phyloP scores from a whole-genome alignment of 1,284 basidiomycete species.

The Ceratobasidium sp. region DNA sequence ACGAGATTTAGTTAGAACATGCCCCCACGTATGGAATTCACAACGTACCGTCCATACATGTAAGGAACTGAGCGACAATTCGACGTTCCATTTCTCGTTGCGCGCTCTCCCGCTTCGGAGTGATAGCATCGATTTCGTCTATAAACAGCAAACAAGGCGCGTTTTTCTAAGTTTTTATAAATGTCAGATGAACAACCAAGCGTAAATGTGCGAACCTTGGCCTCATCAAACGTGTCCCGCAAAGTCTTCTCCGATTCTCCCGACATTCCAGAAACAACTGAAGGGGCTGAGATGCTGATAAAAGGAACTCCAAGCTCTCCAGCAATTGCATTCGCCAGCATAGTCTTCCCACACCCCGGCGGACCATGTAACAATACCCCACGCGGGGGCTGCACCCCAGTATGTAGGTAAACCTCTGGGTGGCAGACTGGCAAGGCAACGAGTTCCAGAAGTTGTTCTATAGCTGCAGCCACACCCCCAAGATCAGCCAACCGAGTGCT shows the following conservation, averaged over 20 bases:
- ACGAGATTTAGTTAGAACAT: conserved; percentile 28
- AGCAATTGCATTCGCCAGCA: conserved; percentile 92
- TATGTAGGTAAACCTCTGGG: conserved; percentile 94
- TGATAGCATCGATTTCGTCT: conserved; percentile 98
- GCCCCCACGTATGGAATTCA: neutral
- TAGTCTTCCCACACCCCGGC: conserved; percentile 96
- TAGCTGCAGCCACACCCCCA: conserved; percentile 86
- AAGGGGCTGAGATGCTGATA: conserved; percentile 93
- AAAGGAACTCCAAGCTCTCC: conserved; percentile 94
- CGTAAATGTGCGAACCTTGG: conserved; percentile 70
- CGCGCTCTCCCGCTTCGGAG: conserved; percentile 96
- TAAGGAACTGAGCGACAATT: conserved; percentile 96
- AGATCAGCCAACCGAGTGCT: conserved; percentile 82
- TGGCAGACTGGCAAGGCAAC: conserved; percentile 95
- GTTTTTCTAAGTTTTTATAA: conserved; percentile 67
- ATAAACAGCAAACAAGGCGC: conserved; percentile 94
- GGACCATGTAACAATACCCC: conserved; percentile 97
- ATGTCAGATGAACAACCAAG: neutral
- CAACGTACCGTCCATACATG: conserved; percentile 92
- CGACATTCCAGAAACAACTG: conserved; percentile 96
- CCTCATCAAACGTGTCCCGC: conserved; percentile 96
- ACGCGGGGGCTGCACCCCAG: conserved; percentile 91
- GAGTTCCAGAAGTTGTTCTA: conserved; percentile 95
- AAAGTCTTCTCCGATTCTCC: conserved; percentile 98
- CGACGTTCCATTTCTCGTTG: conserved; percentile 98